These are phyloP conservation scores for Sclerotinia minor DNA, from an alignment of 2,329 filamentous ascomycete genomes.

Conservation along the genomic window DNA sequence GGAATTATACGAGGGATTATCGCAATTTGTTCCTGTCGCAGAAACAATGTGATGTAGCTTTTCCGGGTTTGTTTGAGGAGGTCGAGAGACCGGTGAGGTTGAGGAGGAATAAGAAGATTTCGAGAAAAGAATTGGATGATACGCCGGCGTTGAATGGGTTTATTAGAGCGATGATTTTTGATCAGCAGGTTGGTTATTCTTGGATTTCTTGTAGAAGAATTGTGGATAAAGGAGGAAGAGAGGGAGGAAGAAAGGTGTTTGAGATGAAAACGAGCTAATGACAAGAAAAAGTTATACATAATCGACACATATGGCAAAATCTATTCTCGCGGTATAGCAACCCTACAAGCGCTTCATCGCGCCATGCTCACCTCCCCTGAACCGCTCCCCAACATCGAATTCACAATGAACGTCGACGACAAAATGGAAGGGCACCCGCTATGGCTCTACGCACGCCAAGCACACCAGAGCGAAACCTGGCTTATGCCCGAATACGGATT, in stretches of 20 bases:
- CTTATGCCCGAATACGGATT: slow-evolving; percentile 56
- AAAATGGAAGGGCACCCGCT: slow-evolving; percentile 40
- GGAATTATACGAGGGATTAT: slow-evolving; percentile 20
- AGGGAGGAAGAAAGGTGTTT: no score
- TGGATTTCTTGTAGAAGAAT: slow-evolving; percentile 24
- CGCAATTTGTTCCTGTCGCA: slow-evolving; percentile 20
- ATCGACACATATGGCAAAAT: slow-evolving; percentile 19
- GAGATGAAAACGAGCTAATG: neutral
- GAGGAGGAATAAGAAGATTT: slow-evolving; percentile 13
- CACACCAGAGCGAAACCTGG: slow-evolving; percentile 40
- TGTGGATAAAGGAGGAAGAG: no score
- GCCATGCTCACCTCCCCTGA: slow-evolving; percentile 52
- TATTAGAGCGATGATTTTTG: slow-evolving; percentile 22
- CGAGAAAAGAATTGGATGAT: slow-evolving; percentile 22
- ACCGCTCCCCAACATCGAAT: slow-evolving; percentile 51
- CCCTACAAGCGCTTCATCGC: slow-evolving; percentile 54
- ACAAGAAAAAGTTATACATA: slow-evolving; percentile 14
- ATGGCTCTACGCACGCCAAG: slow-evolving; percentile 21
- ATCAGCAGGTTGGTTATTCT: slow-evolving; percentile 24
- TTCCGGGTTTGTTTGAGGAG: slow-evolving; percentile 28
- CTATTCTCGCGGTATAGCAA: slow-evolving; percentile 43
- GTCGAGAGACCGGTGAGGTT: slow-evolving; percentile 26
- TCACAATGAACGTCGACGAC: slow-evolving; percentile 54
- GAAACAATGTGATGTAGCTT: slow-evolving; percentile 25
- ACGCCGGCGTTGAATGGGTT: slow-evolving; percentile 18